phyloP scores from a whole-genome alignment of 441 rosid species.

The Euphorbia corollata region DNA sequence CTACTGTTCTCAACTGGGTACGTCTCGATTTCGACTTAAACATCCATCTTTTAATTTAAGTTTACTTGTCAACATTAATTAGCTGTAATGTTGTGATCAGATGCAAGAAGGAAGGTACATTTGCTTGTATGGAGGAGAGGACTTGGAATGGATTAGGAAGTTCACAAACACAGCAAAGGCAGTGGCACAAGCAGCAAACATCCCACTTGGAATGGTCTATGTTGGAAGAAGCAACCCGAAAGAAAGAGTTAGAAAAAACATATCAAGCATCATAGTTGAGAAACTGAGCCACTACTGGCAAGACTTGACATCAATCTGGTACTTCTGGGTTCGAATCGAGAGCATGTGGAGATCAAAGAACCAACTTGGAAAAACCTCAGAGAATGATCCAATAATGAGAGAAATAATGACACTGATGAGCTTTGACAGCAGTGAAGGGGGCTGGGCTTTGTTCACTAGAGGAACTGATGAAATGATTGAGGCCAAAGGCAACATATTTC shows the following conservation, averaged over 20 bases:
- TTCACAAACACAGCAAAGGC: constrained; percentile 34
- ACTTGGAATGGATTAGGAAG: constrained; percentile 60
- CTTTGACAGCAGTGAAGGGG: constrained; percentile 51
- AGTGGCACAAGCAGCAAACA: constrained; percentile 39
- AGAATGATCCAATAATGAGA: constrained; percentile 41
- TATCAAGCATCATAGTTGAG: constrained; percentile 26
- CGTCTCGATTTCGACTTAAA: not conserved
- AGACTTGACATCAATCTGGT: constrained; percentile 46
- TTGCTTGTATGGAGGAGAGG: constrained; percentile 75
- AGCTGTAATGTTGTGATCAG: constrained; percentile 25
- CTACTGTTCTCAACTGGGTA: constrained; percentile 49
- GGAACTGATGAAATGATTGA: constrained; percentile 38
- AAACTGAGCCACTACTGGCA: constrained; percentile 43
- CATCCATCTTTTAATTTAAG: too few relatives aligned
- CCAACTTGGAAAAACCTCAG: constrained; percentile 28
- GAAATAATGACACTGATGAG: constrained; percentile 53
- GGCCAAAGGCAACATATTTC: constrained; percentile 39
- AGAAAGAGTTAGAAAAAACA: constrained; percentile 36
- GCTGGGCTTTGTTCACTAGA: constrained; percentile 59
- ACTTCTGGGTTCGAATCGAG: constrained; percentile 66
- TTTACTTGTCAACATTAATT: not conserved
- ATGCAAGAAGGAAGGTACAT: constrained; percentile 49
- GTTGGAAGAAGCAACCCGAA: constrained; percentile 63
- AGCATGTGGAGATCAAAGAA: constrained; percentile 70
- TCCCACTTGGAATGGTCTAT: constrained; percentile 55